These are phyloP conservation scores for Myxozyma mucilagina DNA, from an alignment of 805 yeast species.

Conservation along the genomic window DNA sequence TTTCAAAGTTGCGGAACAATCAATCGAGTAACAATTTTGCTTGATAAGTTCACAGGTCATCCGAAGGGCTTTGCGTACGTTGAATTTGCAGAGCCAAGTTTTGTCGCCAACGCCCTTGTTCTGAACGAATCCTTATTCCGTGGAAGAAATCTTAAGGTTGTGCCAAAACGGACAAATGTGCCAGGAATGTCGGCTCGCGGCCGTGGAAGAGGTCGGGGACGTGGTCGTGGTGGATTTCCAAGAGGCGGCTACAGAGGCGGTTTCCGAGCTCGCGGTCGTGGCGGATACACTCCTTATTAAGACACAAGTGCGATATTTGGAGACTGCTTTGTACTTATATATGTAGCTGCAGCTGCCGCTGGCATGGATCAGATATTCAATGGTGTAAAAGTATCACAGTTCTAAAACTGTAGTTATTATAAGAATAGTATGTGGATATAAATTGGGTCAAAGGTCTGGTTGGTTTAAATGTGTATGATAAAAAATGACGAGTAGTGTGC, in stretches of 20 bases:
- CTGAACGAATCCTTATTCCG: conserved; percentile 65
- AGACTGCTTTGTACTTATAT: background rate
- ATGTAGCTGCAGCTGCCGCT: background rate
- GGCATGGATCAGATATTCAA: too few species aligned
- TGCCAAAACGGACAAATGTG: conserved; percentile 75
- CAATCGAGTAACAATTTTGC: conserved; percentile 74
- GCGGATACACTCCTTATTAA: conserved; percentile 50
- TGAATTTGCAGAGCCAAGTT: conserved; percentile 71
- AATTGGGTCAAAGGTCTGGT: background rate
- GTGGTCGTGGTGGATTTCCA: conserved; percentile 40
- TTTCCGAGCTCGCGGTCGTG: conserved; percentile 47
- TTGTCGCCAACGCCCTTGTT: conserved; percentile 63
- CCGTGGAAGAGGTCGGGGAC: conserved; percentile 53
- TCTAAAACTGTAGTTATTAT: too few species aligned
- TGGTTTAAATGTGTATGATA: conserved; percentile 4
- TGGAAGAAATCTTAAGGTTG: conserved; percentile 71
- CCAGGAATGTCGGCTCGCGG: conserved; percentile 64
- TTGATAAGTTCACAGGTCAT: conserved; percentile 71
- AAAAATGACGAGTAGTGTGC: background rate
- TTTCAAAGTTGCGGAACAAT: conserved; percentile 71
- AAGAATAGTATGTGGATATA: background rate
- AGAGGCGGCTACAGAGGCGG: conserved; percentile 42
- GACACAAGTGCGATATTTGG: background rate
- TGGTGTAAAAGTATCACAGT: too few species aligned
- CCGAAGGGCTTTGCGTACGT: conserved; percentile 84